Evolutionary conservation across 306 rosid species (phyloP).

Genomic region (Cucurbita maxima): DNA sequence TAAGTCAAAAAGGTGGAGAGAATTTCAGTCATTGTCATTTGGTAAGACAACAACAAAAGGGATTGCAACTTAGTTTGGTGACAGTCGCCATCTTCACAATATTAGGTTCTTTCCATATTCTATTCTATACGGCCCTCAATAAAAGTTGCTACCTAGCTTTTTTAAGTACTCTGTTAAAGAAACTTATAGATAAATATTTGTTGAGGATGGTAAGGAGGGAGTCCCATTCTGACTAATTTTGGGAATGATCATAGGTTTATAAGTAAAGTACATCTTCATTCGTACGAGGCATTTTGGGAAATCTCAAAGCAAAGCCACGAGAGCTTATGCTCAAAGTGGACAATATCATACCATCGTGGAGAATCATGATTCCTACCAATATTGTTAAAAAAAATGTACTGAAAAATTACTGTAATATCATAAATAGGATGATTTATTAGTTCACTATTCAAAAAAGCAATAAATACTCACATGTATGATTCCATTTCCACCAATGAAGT

Average conservation of each 20-base stretch:
- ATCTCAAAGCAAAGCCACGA: too few relatives aligned
- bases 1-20: slow-evolving; percentile 13
- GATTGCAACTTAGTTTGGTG: slow-evolving; percentile 8
- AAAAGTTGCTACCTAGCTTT: not conserved
- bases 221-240: too few relatives aligned
- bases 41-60: slow-evolving; percentile 1
- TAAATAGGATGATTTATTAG: not conserved
- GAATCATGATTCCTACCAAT: too few relatives aligned
- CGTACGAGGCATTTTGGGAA: too few relatives aligned
- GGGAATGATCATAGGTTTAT: too few relatives aligned
- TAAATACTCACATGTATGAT: not conserved
- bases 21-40: slow-evolving; percentile 11
- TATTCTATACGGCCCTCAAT: not conserved
- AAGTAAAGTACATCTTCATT: too few relatives aligned
- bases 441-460: not conserved
- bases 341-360: too few relatives aligned
- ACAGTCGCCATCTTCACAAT: slow-evolving; percentile 10
- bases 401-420: not conserved
- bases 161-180: not conserved
- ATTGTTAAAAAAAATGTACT: not conserved
- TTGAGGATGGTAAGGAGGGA: too few relatives aligned
- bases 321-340: too few relatives aligned
- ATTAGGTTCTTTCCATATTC: not conserved
- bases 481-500: not conserved
- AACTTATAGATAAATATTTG: too few relatives aligned